These are phyloP conservation scores for Ceratocystis ficicola DNA, from an alignment of 2,329 filamentous ascomycete species.

Conservation along the genomic window DNA sequence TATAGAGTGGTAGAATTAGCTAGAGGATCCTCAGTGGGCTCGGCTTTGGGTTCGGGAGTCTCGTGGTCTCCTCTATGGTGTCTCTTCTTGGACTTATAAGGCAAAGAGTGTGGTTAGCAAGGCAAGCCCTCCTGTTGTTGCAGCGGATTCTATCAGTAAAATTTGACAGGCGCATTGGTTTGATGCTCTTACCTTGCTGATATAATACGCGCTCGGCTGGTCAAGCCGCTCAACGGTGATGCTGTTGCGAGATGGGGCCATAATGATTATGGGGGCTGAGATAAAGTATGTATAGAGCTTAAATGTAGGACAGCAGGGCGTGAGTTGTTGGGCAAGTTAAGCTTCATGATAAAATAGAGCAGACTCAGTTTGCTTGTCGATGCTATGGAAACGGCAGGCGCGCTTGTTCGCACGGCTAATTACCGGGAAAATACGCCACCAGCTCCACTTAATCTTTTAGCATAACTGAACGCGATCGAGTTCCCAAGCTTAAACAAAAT, in stretches of 20 bases:
- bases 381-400: constrained; percentile 15
- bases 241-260: constrained; percentile 37
- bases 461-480: background rate
- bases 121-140: background rate
- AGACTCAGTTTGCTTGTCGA: background rate
- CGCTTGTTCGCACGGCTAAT: background rate
- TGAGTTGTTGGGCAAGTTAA: background rate
- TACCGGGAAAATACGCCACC: background rate
- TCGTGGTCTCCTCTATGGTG: constrained; percentile 42
- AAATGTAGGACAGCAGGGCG: background rate
- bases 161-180: background rate
- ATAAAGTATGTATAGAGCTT: background rate
- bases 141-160: background rate
- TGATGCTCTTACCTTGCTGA: constrained; percentile 53
- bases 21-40: constrained; percentile 54
- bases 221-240: constrained; percentile 83
- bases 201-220: constrained; percentile 87
- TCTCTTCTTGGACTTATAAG: constrained; percentile 39
- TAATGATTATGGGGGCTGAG: background rate
- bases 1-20: constrained; percentile 88
- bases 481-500: background rate
- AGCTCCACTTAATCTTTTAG: constrained; percentile 10
- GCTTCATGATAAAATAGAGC: constrained; percentile 3
- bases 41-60: constrained; percentile 38
- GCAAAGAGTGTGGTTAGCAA: constrained; percentile 23